Evolutionary conservation across 2,329 filamentous ascomycete genomes (phyloP).

Genomic region (Calonectria pseudoreteaudii): DNA sequence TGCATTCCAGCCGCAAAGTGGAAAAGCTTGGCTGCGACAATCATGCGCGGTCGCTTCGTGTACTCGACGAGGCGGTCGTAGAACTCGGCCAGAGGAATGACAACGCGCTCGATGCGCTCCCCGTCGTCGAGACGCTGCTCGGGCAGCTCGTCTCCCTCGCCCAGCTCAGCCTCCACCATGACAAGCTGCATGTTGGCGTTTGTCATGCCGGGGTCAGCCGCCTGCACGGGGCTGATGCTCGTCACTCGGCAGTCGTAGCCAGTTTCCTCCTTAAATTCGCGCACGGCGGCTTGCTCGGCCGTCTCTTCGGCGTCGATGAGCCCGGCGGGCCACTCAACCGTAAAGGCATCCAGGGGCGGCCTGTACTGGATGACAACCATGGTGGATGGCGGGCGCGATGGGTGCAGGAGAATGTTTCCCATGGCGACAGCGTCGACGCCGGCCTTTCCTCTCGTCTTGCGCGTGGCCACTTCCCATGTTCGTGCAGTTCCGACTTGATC

Average conservation of each 20-base stretch:
- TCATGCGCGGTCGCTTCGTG: slow-evolving; percentile 38
- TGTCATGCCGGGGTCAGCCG: slow-evolving; percentile 42
- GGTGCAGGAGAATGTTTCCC: slow-evolving; percentile 41
- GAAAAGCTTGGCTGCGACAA: slow-evolving; percentile 42
- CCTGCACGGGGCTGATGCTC: slow-evolving; percentile 36
- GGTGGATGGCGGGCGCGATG: slow-evolving; percentile 40
- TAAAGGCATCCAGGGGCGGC: slow-evolving; percentile 42
- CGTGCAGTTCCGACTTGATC: slow-evolving; percentile 41
- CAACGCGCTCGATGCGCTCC: slow-evolving; percentile 39
- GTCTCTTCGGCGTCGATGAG: slow-evolving; percentile 42
- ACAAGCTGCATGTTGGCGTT: slow-evolving; percentile 43
- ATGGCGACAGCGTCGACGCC: slow-evolving; percentile 43
- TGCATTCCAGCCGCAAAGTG: slow-evolving; percentile 45
- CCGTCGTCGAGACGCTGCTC: slow-evolving; percentile 42
- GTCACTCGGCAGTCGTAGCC: slow-evolving; percentile 39
- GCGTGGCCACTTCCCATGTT: slow-evolving; percentile 43
- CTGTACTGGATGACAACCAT: slow-evolving; percentile 43
- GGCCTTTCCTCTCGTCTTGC: slow-evolving; percentile 40
- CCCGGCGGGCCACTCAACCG: slow-evolving; percentile 42
- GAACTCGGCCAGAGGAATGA: slow-evolving; percentile 38
- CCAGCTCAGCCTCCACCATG: slow-evolving; percentile 40
- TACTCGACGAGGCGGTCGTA: slow-evolving; percentile 42
- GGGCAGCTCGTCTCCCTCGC: slow-evolving; percentile 34
- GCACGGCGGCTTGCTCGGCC: slow-evolving; percentile 38
- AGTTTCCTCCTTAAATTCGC: slow-evolving; percentile 43